Percentiles rank a stretch among this genome's conserved stretches.
Evolutionary conservation across 2,329 filamentous ascomycete genomes (phyloP).

Genomic region (Colletotrichum echinochloae): DNA sequence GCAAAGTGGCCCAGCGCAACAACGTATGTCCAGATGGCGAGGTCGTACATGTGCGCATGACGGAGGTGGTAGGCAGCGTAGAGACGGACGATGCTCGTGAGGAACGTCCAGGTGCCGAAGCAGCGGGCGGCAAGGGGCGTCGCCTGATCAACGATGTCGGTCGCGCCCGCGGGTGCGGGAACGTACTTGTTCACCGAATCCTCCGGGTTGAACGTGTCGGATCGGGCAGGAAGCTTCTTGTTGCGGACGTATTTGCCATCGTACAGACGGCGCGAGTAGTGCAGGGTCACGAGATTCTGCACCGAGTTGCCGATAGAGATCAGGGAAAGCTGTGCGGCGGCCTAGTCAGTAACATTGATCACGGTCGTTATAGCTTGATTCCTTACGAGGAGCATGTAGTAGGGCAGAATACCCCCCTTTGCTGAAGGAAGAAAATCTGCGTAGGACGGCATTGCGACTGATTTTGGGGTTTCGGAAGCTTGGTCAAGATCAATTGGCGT

Average conservation of each 20-base stretch:
- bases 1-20: slow-evolving; percentile 83
- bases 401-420: slow-evolving; percentile 68
- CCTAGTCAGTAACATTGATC: neutral
- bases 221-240: slow-evolving; percentile 55
- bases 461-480: neutral
- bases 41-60: slow-evolving; percentile 78
- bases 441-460: slow-evolving; percentile 58
- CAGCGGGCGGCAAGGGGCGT: slow-evolving; percentile 82
- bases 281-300: slow-evolving; percentile 83
- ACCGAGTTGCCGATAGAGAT: slow-evolving; percentile 87
- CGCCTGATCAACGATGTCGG: slow-evolving; percentile 68
- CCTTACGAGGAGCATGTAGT: slow-evolving; percentile 69
- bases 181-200: slow-evolving; percentile 66
- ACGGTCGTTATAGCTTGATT: too few species aligned
- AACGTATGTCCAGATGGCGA: slow-evolving; percentile 84
- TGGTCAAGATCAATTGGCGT: neutral
- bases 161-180: slow-evolving; percentile 56
- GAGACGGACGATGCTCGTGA: slow-evolving; percentile 80
- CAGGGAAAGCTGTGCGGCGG: slow-evolving; percentile 74
- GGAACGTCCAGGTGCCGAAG: slow-evolving; percentile 89
- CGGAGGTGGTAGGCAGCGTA: slow-evolving; percentile 88
- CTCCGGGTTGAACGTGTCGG: slow-evolving; percentile 60
- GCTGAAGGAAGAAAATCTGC: slow-evolving; percentile 59
- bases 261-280: slow-evolving; percentile 91
- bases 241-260: slow-evolving; percentile 71